These are phyloP conservation scores for Lepiota venenata DNA, from an alignment of 768 basidiomycete genomes.

Conservation along the genomic window DNA sequence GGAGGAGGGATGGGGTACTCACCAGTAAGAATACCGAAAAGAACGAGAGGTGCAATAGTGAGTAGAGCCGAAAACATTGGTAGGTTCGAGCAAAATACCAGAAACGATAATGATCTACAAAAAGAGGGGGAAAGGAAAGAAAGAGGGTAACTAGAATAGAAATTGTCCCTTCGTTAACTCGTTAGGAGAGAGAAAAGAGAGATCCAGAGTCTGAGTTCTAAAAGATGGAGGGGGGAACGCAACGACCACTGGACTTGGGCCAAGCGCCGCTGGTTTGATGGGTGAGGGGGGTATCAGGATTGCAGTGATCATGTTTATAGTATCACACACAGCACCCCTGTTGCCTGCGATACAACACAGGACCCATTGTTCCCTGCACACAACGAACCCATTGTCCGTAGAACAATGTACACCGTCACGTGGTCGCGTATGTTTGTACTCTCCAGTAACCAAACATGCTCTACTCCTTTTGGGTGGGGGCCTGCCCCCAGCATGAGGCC, in stretches of 20 bases:
- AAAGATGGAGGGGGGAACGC: too few relatives aligned
- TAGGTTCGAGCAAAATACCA: slow-evolving; percentile 23
- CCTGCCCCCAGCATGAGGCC: too few relatives aligned
- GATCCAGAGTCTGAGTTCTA: too few relatives aligned
- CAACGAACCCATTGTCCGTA: slow-evolving; percentile 4
- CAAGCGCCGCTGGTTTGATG: too few relatives aligned
- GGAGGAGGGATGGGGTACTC: slow-evolving; percentile 16
- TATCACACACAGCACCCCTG: too few relatives aligned
- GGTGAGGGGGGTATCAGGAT: too few relatives aligned
- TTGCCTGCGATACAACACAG: neutral
- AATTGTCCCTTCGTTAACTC: too few relatives aligned
- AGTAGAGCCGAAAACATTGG: slow-evolving; percentile 32
- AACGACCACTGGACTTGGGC: too few relatives aligned
- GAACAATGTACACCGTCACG: neutral
- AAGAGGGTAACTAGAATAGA: neutral
- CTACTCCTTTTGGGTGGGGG: too few relatives aligned
- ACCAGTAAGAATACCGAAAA: slow-evolving; percentile 34
- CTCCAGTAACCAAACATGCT: too few relatives aligned
- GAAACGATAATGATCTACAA: neutral
- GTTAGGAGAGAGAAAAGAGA: too few relatives aligned
- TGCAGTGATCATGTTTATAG: too few relatives aligned
- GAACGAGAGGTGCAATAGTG: slow-evolving; percentile 26
- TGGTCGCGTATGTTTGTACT: neutral
- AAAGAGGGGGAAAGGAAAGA: neutral
- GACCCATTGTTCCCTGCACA: slow-evolving; percentile 5